Evolutionary conservation across 192 early-diverging fungal genomes (phyloP), one percentile per base, ranked within the genome.

Genomic region (Coemansia sp.): DNA sequence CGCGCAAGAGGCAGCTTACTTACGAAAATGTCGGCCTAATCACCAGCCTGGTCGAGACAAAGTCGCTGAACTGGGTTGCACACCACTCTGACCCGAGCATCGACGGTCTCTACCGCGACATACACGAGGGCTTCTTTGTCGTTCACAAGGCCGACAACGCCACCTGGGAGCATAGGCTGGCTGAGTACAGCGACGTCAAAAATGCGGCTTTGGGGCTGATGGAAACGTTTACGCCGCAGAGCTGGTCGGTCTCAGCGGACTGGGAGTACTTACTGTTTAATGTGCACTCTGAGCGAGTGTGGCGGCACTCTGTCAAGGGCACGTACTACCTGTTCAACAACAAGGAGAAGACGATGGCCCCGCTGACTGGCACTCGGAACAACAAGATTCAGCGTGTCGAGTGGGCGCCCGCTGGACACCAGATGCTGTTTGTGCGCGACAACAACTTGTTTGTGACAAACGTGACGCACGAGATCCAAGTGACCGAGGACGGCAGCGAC

Each of bases 381-480:
- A 83, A 73, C 66, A 63, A 68, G 51, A 85, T 88, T 23, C 88
- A 84, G 51, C 89, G 74, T 67, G 90, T 90, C 9, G 66, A 85
- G 45, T 98, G 92, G 92, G 88, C 88, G 64, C 92, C 95, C 5
- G 67, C 59, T 3, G 93, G 90, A 8, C 88, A 95, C 64, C 86
- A 75, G 55, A 67, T 96, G 33, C 88, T 91, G 36, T 97, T 92
- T 85, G 90, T 96, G 21, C 85, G 88, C 53, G 88, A 93, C 71
- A 96, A 97, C 74, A 87, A 99, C 66, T 35, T 99, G 8, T 93
- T 89, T 74, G 83, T 95, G 18, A 91, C 88, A 3, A 88, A 94
- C 66, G 73, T 91, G 66, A 38, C 37, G 55, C 73, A 82, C 14
- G 89, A 93, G 59, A 85, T 86, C 43, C 88, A 87, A 42, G 81